Base-by-base conservation (phyloP, 257 asterid species). In the Solanum chiquidenum region DNA sequence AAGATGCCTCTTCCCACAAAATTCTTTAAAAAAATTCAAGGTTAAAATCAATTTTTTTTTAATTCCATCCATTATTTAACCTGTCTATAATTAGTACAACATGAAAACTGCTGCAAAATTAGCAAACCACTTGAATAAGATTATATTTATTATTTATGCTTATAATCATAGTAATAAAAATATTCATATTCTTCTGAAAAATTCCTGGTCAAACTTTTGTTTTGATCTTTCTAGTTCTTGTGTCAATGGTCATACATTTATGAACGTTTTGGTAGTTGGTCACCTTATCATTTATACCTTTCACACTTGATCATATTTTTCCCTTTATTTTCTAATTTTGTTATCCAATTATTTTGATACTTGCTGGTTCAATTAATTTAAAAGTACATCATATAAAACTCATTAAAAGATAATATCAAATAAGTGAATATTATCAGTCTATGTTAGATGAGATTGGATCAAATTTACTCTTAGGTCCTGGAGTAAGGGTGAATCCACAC, bases 371-470 rank as follows among this genome's bases (percentile, higher is more conserved):
- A 11, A 21, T 21, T 21, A 34, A 37, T 35, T 74, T 21, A 2
- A 35, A 74, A 9, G 1, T 1, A 12, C 0, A 0, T 20, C 0
- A 1, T 34, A 73, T 34, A 34, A 20, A 18, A 18, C 9, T 20
- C 0, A 20, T 55, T 55, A 34, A 73, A 20, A 71, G 33, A 4
- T 18, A 16, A 1, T 0, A 4, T 34, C 1, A 0, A 2, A 71
- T 31, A 1, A 31, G 13, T 34, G 9, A 72, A 18, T 18, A 4
- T 0, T 34, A 2, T 0, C 6, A 0, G 0, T 31, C 2, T 31
- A 33, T 73, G 16, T 5, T 73, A 0, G 0, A 73, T 34, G 27
- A 0, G 27, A 34, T 73, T 18, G 5, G 0, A 71, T 16, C 5
- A 12, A 33, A 18, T 9, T 11, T 27, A 72, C 13, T 23, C 25